A percentile compares a stretch with the other conserved stretches of the same genome.
These are phyloP conservation scores for Marasmius sp. DNA, from an alignment of 1,284 basidiomycete genomes.

Conservation along the genomic window DNA sequence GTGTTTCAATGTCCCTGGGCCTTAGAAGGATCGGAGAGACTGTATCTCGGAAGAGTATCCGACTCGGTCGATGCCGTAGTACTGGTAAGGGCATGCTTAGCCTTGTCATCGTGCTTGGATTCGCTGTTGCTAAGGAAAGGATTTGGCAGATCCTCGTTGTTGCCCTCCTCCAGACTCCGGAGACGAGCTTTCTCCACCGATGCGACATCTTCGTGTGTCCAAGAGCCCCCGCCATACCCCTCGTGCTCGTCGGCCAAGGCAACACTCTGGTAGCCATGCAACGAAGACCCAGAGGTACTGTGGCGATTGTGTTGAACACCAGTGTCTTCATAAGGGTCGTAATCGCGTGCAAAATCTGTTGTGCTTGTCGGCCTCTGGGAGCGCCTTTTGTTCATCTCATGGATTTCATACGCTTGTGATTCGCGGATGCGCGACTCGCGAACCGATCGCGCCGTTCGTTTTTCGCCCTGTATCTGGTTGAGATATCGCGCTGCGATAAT, in stretches of 20 bases:
- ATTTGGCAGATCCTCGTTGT: background rate
- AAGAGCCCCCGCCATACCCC: constrained; percentile 17
- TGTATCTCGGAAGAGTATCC: background rate
- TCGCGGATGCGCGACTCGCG: constrained; percentile 31
- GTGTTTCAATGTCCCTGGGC: no score
- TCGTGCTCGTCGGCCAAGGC: constrained; percentile 8
- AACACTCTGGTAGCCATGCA: constrained; percentile 3
- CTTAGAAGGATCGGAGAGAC: background rate
- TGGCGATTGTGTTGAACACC: background rate
- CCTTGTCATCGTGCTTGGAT: background rate
- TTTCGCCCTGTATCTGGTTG: constrained; percentile 53
- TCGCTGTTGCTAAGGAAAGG: background rate
- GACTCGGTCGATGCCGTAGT: background rate
- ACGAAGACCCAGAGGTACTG: background rate
- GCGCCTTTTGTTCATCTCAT: background rate
- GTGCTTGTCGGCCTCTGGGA: background rate
- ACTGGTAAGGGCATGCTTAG: background rate
- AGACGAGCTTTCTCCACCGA: constrained; percentile 13
- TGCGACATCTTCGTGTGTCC: constrained; percentile 14
- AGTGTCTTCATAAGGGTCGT: constrained; percentile 13
- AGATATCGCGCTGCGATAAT: constrained; percentile 61
- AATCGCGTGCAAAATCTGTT: constrained; percentile 8
- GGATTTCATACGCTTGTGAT: constrained; percentile 1
- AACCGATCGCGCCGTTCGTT: constrained; percentile 39
- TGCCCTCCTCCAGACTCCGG: constrained; percentile 3